A percentile compares a stretch with the other conserved stretches of the same genome.
Conservation (phyloP, 1,139 yeast genomes). For the Groenewaldozyma sp. region DNA sequence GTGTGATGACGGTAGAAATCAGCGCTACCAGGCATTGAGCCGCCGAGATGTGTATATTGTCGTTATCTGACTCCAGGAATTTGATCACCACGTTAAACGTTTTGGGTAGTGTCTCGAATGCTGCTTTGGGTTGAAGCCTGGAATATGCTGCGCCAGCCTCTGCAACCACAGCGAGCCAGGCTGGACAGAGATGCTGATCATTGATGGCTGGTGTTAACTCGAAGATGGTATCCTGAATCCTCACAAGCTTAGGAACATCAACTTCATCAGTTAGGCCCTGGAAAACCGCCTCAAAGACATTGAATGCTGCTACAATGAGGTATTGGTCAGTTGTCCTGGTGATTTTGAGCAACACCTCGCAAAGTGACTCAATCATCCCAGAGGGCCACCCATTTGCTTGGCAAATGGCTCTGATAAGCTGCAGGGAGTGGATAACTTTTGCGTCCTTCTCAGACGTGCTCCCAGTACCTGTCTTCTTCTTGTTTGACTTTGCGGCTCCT, state of each 20-base stretch:
- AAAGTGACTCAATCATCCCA: conserved; percentile 55
- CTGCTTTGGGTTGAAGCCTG: conserved; percentile 45
- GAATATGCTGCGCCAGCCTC: conserved; percentile 72
- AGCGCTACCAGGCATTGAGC: conserved; percentile 82
- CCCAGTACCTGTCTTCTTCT: conserved; percentile 28
- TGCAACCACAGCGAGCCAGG: conserved; percentile 93
- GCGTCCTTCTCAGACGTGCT: conserved; percentile 3
- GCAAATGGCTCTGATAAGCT: conserved; percentile 60
- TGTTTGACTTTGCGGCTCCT: conserved; percentile 9
- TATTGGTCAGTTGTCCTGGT: conserved; percentile 80
- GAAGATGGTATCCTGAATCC: conserved; percentile 60
- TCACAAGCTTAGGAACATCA: conserved; percentile 45
- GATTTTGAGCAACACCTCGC: conserved; percentile 65
- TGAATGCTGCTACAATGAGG: conserved; percentile 70
- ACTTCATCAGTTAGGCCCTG: conserved; percentile 60
- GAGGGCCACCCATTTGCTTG: conserved; percentile 78
- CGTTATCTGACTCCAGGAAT: conserved; percentile 55
- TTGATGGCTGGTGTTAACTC: conserved; percentile 73
- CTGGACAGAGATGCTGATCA: conserved; percentile 79
- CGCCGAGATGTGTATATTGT: conserved; percentile 65
- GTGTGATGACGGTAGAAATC: conserved; percentile 56
- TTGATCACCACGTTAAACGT: conserved; percentile 49
- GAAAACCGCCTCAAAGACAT: conserved; percentile 79
- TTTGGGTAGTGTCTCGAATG: conserved; percentile 47
- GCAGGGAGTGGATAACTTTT: conserved; percentile 65